Conservation (phyloP, 2,329 filamentous ascomycete species). For the Cryphonectria radicalis region DNA sequence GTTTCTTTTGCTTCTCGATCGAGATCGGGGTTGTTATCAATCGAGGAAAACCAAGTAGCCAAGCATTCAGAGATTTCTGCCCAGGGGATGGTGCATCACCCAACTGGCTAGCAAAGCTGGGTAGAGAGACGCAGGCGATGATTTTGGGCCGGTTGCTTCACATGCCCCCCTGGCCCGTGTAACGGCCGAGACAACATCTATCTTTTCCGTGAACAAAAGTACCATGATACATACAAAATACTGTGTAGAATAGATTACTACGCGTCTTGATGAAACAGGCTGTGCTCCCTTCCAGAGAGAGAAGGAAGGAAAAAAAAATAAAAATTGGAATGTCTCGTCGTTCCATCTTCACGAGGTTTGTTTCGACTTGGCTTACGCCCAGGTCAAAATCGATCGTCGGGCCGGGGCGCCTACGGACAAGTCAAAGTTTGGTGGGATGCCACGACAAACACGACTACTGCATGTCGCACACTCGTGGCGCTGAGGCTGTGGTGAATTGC, state of each 20-base stretch:
- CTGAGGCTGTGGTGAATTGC: not conserved
- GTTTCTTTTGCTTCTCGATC: not conserved
- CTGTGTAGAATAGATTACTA: no score
- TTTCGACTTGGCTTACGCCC: not conserved
- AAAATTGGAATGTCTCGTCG: not conserved
- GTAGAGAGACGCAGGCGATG: not conserved
- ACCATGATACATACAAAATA: not conserved
- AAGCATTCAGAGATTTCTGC: not conserved
- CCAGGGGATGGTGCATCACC: not conserved
- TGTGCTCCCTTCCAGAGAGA: no score
- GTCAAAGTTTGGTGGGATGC: not conserved
- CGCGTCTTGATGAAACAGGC: not conserved
- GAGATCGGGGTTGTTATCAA: not conserved
- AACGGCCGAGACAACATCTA: not conserved
- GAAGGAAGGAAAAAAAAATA: not conserved
- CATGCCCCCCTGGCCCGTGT: not conserved
- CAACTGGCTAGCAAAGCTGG: not conserved
- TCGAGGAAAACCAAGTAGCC: not conserved
- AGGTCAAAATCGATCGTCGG: constrained; percentile 3
- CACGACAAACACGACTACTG: constrained; percentile 2
- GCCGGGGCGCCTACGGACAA: constrained; percentile 1
- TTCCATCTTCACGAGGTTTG: not conserved
- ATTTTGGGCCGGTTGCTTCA: not conserved
- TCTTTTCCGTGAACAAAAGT: not conserved
- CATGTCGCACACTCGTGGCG: not conserved